A percentile compares a stretch with the other conserved stretches of the same genome.
Conservation (phyloP, 148 eudicot species). For the Dysphania ambrosioides region DNA sequence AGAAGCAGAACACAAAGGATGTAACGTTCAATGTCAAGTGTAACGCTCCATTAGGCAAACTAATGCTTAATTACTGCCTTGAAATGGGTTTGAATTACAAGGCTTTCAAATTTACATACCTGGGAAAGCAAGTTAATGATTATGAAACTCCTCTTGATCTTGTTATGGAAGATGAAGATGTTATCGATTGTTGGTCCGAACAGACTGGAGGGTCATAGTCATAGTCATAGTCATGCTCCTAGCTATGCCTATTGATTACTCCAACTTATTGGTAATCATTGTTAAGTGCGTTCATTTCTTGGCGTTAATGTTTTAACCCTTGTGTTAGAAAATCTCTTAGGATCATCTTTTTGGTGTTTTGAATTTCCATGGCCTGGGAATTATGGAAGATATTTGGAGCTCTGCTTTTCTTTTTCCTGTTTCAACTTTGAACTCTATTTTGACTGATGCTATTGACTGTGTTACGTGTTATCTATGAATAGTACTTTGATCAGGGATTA, state of each 20-base stretch:
- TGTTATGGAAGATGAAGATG: constrained; percentile 17
- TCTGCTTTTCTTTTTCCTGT: no score
- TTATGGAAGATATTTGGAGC: no score
- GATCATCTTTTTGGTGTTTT: no score
- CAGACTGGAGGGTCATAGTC: neutral
- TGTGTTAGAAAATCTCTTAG: no score
- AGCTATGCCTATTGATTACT: neutral
- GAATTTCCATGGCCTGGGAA: no score
- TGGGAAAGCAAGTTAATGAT: neutral
- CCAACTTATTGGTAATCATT: neutral
- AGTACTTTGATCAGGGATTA: no score
- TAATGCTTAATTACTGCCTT: constrained; percentile 5
- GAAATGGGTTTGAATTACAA: neutral
- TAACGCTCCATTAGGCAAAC: constrained; percentile 2
- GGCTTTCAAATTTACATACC: neutral
- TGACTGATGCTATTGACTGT: no score
- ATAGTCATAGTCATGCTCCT: neutral
- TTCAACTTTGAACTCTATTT: no score
- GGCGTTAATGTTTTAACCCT: no score
- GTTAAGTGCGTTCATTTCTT: no score
- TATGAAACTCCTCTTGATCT: constrained; percentile 7
- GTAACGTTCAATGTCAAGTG: neutral
- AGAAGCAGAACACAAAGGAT: neutral
- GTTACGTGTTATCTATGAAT: no score
- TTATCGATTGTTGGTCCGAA: constrained; percentile 15